Evolutionary conservation across 768 basidiomycete species (phyloP), one percentile per base, ranked within the genome.

Genomic region (Vararia minispora): DNA sequence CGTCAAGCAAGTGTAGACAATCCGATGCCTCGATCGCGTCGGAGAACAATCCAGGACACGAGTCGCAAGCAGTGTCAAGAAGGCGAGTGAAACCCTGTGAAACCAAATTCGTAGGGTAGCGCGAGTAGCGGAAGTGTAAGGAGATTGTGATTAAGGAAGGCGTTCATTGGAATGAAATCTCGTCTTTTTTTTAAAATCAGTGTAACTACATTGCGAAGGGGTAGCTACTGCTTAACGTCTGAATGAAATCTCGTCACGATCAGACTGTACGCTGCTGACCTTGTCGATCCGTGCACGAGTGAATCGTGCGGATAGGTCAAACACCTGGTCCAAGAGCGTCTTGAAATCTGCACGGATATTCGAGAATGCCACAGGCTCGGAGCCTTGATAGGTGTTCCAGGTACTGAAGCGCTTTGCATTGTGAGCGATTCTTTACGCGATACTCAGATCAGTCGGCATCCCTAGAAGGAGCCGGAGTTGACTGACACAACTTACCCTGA

Each of bases 391-490:
- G 1, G 60, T 56, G 6, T 63, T 57, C 72, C 74, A 75, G 4
- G 59, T 66, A 43, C 74, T 74, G 37, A 72, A 75, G 44, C 58
- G 56, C 33, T 58, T 59, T 16, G 61, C 44, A 54, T 69, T 71
- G 20, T 62, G 61, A 18, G 72, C 69, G 41, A 74, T 71, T 45
- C 71, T 72, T n/a, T n/a, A n/a, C n/a, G n/a, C n/a, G n/a, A n/a
- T n/a, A n/a, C n/a, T n/a, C n/a, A n/a, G n/a, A n/a, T n/a, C n/a
- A n/a, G n/a, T n/a, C n/a, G n/a, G n/a, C n/a, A n/a, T n/a, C n/a
- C n/a, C n/a, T n/a, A n/a, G n/a, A n/a, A n/a, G n/a, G n/a, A n/a
- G n/a, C n/a, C n/a, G n/a, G n/a, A n/a, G n/a, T n/a, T n/a, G n/a
- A n/a, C n/a, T n/a, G n/a, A n/a, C n/a, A n/a, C n/a, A n/a, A n/a